These are phyloP conservation scores for Fraxinus greggii DNA, from an alignment of 305 asterid species.

Conservation along the genomic window DNA sequence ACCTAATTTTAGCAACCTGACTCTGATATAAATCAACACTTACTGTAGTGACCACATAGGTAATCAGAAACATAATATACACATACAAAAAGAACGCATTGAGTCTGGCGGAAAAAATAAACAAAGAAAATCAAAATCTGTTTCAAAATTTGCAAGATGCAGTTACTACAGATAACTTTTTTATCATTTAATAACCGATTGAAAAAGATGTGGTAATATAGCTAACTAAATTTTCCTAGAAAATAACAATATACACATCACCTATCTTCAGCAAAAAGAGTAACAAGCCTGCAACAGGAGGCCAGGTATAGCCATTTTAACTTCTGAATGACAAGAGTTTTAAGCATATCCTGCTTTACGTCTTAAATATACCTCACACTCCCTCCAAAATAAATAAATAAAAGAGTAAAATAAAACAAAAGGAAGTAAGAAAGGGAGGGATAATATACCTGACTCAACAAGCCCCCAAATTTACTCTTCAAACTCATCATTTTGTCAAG, in stretches of 20 bases:
- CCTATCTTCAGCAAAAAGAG: background rate
- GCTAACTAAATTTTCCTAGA: background rate
- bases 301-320: background rate
- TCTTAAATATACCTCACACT: background rate
- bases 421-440: background rate
- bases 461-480: constrained; percentile 87
- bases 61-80: background rate
- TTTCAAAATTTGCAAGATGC: background rate
- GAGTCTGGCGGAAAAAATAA: background rate
- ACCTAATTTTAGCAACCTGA: background rate
- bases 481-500: constrained; percentile 79
- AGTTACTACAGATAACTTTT: background rate
- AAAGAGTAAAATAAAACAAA: background rate
- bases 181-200: background rate
- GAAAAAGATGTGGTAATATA: background rate
- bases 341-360: constrained; percentile 1
- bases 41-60: background rate
- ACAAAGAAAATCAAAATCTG: background rate
- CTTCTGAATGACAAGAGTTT: background rate
- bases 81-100: background rate
- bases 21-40: background rate
- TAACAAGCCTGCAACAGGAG: background rate
- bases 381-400: background rate
- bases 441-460: constrained; percentile 70
- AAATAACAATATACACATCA: background rate